phyloP scores from a whole-genome alignment of 768 basidiomycete species.

The Dendrothele bispora region DNA sequence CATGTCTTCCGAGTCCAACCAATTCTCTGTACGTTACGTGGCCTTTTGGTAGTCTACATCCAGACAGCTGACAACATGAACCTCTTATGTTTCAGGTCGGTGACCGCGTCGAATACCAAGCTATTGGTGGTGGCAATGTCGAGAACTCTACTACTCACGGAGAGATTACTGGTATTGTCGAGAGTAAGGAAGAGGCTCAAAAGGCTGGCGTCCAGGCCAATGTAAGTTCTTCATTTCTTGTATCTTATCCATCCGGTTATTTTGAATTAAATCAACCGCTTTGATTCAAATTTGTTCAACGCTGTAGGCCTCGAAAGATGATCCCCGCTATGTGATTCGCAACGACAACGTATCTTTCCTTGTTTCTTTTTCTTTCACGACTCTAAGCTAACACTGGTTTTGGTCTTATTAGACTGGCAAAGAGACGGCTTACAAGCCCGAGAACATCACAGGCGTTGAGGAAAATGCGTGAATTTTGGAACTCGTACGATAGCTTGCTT shows the following conservation, averaged over 20 bases:
- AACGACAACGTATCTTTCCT: neutral
- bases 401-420: neutral
- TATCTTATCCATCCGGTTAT: too few species aligned
- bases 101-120: conserved; percentile 3
- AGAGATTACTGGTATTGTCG: neutral
- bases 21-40: too few species aligned
- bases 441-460: neutral
- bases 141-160: conserved; percentile 5
- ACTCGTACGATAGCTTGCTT: too few species aligned
- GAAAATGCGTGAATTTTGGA: too few species aligned
- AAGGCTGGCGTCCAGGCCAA: neutral
- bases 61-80: too few species aligned
- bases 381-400: neutral
- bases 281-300: neutral
- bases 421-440: conserved; percentile 3
- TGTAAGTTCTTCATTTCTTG: neutral
- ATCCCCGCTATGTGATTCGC: conserved; percentile 3
- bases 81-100: neutral
- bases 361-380: too few species aligned
- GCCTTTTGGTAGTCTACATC: too few species aligned
- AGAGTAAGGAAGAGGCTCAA: neutral
- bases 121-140: conserved; percentile 3
- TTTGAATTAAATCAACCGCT: too few species aligned
- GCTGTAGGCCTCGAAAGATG: neutral
- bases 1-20: too few species aligned